phyloP scores from a whole-genome alignment of 2,329 filamentous ascomycete species.

The Trichocomaceae sp. region DNA sequence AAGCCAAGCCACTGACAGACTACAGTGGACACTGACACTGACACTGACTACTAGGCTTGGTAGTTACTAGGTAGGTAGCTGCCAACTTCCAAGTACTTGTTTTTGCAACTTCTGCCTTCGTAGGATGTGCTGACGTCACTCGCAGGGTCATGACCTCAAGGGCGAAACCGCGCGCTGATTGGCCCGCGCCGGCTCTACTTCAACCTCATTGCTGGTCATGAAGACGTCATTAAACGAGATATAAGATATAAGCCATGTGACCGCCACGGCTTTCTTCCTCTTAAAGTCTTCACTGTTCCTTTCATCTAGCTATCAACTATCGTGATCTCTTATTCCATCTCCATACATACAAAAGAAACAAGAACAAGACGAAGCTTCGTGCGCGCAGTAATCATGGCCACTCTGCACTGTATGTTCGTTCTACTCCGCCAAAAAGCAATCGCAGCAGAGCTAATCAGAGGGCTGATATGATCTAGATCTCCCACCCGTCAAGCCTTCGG shows the following conservation, averaged over 20 bases:
- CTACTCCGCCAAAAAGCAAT: too few species aligned
- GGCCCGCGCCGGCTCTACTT: neutral
- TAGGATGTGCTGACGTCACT: slow-evolving; percentile 7
- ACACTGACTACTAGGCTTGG: too few species aligned
- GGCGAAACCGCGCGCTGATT: neutral
- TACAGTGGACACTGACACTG: too few species aligned
- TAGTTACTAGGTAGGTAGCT: too few species aligned
- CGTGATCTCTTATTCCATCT: too few species aligned
- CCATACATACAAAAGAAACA: too few species aligned
- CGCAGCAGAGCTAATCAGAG: neutral
- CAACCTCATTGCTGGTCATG: slow-evolving; percentile 10
- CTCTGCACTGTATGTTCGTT: slow-evolving; percentile 14
- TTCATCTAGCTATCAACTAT: too few species aligned
- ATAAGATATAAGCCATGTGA: slow-evolving; percentile 11
- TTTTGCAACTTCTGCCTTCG: slow-evolving; percentile 2
- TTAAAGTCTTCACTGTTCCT: neutral
- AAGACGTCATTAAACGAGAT: slow-evolving; percentile 8
- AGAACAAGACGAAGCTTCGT: neutral
- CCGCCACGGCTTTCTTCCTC: neutral
- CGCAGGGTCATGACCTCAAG: slow-evolving; percentile 6
- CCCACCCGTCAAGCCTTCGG: slow-evolving; percentile 89
- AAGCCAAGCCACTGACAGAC: too few species aligned
- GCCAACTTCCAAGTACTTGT: neutral
- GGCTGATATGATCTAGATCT: slow-evolving; percentile 47
- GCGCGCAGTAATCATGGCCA: slow-evolving; percentile 5